Evolutionary conservation across 2,329 filamentous ascomycete species (phyloP).

Genomic region (Rachicladosporium sp.): DNA sequence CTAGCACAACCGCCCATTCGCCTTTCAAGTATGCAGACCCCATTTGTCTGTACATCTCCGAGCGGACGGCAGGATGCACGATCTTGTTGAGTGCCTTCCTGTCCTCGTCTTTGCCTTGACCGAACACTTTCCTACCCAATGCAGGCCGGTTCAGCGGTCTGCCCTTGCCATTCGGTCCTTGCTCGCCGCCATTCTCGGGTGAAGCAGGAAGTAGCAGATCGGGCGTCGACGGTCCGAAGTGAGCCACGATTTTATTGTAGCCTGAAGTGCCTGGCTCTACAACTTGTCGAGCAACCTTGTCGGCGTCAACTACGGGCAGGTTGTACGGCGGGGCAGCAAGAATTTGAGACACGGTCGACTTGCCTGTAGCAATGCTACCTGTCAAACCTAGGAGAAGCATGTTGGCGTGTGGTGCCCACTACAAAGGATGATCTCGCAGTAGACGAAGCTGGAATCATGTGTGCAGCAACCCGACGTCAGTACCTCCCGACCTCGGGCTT

Average conservation of each 20-base stretch:
- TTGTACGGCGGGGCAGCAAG: constrained; percentile 70
- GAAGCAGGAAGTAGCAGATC: constrained; percentile 62
- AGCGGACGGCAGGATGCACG: constrained; percentile 79
- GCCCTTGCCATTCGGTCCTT: constrained; percentile 49
- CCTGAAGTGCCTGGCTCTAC: constrained; percentile 83
- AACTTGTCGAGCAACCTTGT: constrained; percentile 81
- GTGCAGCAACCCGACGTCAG: too few species aligned
- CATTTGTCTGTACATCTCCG: constrained; percentile 66
- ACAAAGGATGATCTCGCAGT: too few species aligned
- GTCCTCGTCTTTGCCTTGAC: constrained; percentile 60
- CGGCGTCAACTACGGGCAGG: constrained; percentile 86
- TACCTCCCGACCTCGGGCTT: too few species aligned
- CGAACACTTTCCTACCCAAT: constrained; percentile 77
- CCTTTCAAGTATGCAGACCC: constrained; percentile 60
- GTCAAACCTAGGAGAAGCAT: constrained; percentile 96
- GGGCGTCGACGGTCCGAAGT: constrained; percentile 74
- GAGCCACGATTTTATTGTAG: constrained; percentile 66
- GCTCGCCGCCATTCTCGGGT: constrained; percentile 29
- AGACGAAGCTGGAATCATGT: too few species aligned
- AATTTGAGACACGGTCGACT: constrained; percentile 83
- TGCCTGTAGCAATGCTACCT: constrained; percentile 93
- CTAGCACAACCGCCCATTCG: constrained; percentile 78
- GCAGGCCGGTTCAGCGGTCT: constrained; percentile 74
- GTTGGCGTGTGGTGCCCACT: neutral
- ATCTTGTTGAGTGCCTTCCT: constrained; percentile 73